Evolutionary conservation across 176 grass and related monocot species (phyloP).

Genomic region (Triticum timopheevii): DNA sequence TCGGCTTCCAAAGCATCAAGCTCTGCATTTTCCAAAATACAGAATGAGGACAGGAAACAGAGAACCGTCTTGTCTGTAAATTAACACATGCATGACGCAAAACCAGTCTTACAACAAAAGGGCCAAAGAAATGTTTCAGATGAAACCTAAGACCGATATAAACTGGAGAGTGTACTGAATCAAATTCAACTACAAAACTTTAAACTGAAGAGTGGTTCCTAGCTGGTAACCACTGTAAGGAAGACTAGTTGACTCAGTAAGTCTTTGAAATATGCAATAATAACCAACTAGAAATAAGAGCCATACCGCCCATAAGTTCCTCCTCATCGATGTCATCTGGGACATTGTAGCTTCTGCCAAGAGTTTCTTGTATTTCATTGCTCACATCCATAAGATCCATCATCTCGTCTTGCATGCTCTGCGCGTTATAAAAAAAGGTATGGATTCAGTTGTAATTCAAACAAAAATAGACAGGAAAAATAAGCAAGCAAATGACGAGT

Average conservation of each 20-base stretch:
- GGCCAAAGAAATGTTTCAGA: neutral
- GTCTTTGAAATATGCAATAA: neutral
- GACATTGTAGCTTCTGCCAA: too few relatives aligned
- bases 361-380: too few relatives aligned
- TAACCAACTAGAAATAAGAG: neutral
- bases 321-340: conserved; percentile 61
- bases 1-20: conserved; percentile 97
- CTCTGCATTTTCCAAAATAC: conserved; percentile 59
- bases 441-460: too few relatives aligned
- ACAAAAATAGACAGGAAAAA: too few relatives aligned
- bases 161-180: too few relatives aligned
- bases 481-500: too few relatives aligned
- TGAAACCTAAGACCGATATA: neutral
- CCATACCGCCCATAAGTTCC: conserved; percentile 83
- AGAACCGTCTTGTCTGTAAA: neutral
- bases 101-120: neutral
- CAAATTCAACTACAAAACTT: too few relatives aligned
- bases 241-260: neutral
- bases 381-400: too few relatives aligned
- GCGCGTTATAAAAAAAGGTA: too few relatives aligned
- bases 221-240: neutral
- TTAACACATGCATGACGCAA: neutral
- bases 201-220: too few relatives aligned
- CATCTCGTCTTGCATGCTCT: too few relatives aligned
- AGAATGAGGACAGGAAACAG: conserved; percentile 8